phyloP scores from a whole-genome alignment of 495 filamentous ascomycete genomes.

The Bryoglossum gracile region DNA sequence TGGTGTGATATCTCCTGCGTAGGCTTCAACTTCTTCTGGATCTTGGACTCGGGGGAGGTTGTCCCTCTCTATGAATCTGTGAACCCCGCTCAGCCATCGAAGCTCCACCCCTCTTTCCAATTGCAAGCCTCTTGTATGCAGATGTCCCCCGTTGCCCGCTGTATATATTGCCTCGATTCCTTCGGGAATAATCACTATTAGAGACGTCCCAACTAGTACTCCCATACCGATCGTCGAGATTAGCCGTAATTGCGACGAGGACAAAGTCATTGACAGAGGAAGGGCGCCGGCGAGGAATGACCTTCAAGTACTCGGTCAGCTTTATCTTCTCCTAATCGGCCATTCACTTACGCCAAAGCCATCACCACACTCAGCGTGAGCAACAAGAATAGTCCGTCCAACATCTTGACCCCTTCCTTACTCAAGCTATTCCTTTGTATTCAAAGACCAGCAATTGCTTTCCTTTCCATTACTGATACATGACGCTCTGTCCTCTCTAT shows the following conservation, averaged over 20 bases:
- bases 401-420: conserved; percentile 24
- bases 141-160: conserved; percentile 13
- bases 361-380: conserved; percentile 79
- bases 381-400: conserved; percentile 83
- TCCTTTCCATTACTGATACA: not conserved
- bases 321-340: not conserved
- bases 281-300: conserved; percentile 93
- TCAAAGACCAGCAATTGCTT: too few relatives aligned
- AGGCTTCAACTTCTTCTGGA: not conserved
- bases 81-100: conserved; percentile 9
- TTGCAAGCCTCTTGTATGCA: conserved; percentile 12
- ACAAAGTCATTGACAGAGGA: conserved; percentile 82
- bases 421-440: too few relatives aligned
- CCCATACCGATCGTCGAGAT: conserved; percentile 93
- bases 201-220: conserved; percentile 84
- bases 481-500: too few relatives aligned
- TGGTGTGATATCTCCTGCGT: conserved; percentile 22
- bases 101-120: conserved; percentile 4
- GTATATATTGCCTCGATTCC: conserved; percentile 85
- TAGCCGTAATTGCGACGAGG: conserved; percentile 79
- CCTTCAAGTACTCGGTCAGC: conserved; percentile 39
- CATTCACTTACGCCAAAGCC: conserved; percentile 76
- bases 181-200: conserved; percentile 97
- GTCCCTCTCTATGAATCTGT: conserved; percentile 2
- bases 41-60: not conserved